Conservation (phyloP, 176 grass and related monocot species). For the Elaeis guineensis region DNA sequence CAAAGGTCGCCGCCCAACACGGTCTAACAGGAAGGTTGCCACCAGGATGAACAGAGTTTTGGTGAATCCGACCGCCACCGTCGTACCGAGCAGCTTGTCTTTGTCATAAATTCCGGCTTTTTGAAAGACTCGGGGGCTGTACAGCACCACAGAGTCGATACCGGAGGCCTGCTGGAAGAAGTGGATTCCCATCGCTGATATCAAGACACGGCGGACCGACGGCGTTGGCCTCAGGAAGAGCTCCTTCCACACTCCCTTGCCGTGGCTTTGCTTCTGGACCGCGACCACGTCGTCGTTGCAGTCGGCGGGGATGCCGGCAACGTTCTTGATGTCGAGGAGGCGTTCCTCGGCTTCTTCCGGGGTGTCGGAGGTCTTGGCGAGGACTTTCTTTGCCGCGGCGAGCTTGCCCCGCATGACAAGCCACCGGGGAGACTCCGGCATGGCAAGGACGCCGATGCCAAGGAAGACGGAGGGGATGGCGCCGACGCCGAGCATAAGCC, state of each 20-base stretch:
- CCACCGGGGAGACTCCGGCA: conserved; percentile 95
- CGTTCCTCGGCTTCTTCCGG: conserved; percentile 41
- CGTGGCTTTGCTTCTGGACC: conserved; percentile 1
- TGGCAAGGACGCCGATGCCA: conserved; percentile 40
- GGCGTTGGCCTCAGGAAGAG: conserved; percentile 54
- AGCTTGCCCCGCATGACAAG: conserved; percentile 73
- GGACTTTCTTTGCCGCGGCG: conserved; percentile 43
- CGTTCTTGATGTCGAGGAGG: conserved; percentile 48
- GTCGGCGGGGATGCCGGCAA: conserved; percentile 37
- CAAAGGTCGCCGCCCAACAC: conserved; percentile 65
- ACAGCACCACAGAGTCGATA: conserved; percentile 73
- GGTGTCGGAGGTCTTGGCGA: conserved; percentile 40
- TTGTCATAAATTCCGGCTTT: conserved; percentile 37
- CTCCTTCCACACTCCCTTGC: conserved; percentile 60
- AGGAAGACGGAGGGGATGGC: conserved; percentile 56
- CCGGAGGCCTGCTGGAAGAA: conserved; percentile 85
- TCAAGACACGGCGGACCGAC: conserved; percentile 44
- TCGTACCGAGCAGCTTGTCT: conserved; percentile 29
- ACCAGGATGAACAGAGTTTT: conserved; percentile 71
- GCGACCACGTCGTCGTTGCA: conserved; percentile 11
- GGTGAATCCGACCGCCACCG: conserved; percentile 53
- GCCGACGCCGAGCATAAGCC: conserved; percentile 65
- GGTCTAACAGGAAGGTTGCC: conserved; percentile 70
- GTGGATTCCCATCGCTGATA: conserved; percentile 60
- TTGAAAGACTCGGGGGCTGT: conserved; percentile 60